Evolutionary conservation across 2,329 filamentous ascomycete species (phyloP).

Genomic region (Trichoderma semiorbis): DNA sequence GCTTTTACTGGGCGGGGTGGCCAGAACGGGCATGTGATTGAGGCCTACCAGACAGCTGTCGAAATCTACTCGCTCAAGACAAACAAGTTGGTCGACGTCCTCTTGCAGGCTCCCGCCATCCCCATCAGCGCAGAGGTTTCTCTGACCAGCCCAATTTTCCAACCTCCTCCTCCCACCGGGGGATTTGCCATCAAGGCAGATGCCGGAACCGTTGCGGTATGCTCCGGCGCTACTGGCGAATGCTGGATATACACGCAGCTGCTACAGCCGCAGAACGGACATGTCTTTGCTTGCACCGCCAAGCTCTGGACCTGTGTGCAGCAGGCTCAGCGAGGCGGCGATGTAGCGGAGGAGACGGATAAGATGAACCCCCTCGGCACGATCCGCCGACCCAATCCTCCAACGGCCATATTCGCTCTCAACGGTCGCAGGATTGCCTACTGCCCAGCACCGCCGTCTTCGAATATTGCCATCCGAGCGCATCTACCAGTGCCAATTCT

Average conservation of each 20-base stretch:
- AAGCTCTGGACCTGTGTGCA: constrained; percentile 92
- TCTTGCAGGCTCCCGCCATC: constrained; percentile 67
- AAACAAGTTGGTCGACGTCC: constrained; percentile 65
- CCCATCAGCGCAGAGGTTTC: constrained; percentile 53
- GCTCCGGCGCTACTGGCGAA: constrained; percentile 82
- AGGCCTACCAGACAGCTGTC: constrained; percentile 79
- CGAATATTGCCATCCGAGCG: constrained; percentile 66
- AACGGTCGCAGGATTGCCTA: constrained; percentile 75
- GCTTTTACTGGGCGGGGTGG: constrained; percentile 33
- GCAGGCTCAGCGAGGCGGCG: constrained; percentile 46
- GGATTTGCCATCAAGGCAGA: constrained; percentile 72
- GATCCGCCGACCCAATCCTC: constrained; percentile 43
- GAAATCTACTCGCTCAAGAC: constrained; percentile 83
- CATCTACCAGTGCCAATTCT: constrained; percentile 55
- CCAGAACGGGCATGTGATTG: constrained; percentile 40
- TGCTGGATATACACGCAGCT: constrained; percentile 70
- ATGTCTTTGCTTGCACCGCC: constrained; percentile 64
- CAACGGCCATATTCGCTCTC: constrained; percentile 65
- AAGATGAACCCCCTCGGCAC: constrained; percentile 35
- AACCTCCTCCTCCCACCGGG: constrained; percentile 66
- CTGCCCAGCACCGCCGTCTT: constrained; percentile 68
- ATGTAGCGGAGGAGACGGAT: constrained; percentile 46
- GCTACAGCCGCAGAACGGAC: constrained; percentile 39
- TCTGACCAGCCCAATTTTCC: constrained; percentile 60
- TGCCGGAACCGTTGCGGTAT: constrained; percentile 66